Conservation (phyloP, 2,329 filamentous ascomycete species). For the Chaetoscypha palmicola region DNA sequence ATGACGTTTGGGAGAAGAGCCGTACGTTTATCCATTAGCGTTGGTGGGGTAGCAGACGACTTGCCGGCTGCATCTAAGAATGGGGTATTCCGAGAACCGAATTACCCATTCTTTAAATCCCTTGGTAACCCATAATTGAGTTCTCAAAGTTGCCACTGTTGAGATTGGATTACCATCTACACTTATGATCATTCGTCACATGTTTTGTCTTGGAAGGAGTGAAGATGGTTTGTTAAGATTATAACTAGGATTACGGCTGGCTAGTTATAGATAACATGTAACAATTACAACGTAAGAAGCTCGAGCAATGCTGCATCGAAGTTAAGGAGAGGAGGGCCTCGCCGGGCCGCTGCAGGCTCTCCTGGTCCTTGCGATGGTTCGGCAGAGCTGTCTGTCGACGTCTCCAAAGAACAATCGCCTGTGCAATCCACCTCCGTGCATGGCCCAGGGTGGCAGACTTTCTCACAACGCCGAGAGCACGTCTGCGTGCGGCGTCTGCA, state of each 20-base stretch:
- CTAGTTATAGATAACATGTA: too few species aligned
- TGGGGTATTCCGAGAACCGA: neutral
- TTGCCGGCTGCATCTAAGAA: too few species aligned
- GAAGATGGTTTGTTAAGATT: neutral
- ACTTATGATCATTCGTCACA: neutral
- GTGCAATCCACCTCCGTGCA: neutral
- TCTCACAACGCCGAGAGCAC: neutral
- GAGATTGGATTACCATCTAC: neutral
- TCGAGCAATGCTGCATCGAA: neutral
- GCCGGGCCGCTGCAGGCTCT: neutral
- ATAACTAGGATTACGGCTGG: neutral
- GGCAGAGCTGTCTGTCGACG: neutral
- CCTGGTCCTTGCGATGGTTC: neutral
- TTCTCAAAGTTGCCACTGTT: neutral
- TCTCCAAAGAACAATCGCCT: neutral
- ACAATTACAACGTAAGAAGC: too few species aligned
- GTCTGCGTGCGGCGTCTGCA: neutral
- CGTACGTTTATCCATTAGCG: constrained; percentile 1
- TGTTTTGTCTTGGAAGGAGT: neutral
- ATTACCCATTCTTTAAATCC: neutral
- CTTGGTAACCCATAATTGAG: neutral
- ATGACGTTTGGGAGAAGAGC: neutral
- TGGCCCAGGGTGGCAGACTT: neutral
- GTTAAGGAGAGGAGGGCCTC: neutral
- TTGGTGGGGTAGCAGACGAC: neutral